Evolutionary conservation across 352 stramenopile genomes (phyloP).

Genomic region (Globisporangium radiosum): DNA sequence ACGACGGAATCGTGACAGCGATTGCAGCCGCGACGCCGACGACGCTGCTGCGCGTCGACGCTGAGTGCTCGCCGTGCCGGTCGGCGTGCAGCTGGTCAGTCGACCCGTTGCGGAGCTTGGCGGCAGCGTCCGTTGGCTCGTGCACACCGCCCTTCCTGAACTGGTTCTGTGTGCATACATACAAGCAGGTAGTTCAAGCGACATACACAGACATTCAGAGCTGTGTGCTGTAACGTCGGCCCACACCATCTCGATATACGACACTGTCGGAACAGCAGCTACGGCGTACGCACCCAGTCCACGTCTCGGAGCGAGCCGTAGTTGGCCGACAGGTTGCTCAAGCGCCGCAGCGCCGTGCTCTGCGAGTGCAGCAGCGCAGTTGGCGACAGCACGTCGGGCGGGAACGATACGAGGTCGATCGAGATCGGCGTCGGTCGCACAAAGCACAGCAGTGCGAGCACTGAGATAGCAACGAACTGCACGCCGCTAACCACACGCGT

Average conservation of each 20-base stretch:
- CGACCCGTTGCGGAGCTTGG: not conserved
- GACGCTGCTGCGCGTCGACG: constrained; percentile 17
- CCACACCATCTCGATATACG: too few relatives aligned
- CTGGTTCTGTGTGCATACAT: not conserved
- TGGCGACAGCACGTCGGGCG: constrained; percentile 41
- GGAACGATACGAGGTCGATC: constrained; percentile 37
- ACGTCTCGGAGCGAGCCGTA: constrained; percentile 59
- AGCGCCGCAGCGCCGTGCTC: constrained; percentile 17
- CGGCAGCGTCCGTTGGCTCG: not conserved
- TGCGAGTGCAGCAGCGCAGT: constrained; percentile 50
- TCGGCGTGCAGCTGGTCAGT: not conserved
- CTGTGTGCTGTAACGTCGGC: too few relatives aligned
- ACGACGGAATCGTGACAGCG: constrained; percentile 55
- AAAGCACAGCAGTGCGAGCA: constrained; percentile 50
- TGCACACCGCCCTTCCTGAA: too few relatives aligned
- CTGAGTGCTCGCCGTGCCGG: constrained; percentile 5
- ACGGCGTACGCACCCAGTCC: constrained; percentile 14
- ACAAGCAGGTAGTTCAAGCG: not conserved
- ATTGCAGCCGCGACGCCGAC: constrained; percentile 22
- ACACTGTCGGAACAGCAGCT: not conserved
- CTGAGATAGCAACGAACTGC: constrained; percentile 29
- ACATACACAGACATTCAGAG: not conserved
- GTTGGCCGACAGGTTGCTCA: constrained; percentile 24
- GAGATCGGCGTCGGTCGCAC: constrained; percentile 42
- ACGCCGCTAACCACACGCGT: constrained; percentile 25